Evolutionary conservation across 1,139 yeast species (phyloP), one percentile per base, ranked within the genome.

Genomic region (Taphrina wiesneri): DNA sequence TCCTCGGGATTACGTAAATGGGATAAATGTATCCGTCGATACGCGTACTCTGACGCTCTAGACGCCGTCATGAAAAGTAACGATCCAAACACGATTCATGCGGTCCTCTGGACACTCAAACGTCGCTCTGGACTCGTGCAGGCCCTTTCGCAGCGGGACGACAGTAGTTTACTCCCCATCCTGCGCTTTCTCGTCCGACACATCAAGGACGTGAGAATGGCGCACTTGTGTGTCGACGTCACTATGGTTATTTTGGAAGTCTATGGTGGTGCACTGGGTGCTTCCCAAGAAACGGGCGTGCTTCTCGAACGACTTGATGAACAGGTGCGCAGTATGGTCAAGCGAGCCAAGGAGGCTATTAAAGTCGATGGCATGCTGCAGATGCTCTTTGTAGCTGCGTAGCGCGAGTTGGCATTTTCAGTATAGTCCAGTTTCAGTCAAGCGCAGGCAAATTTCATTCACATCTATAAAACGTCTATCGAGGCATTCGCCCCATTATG

Each of bases 361-460:
- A 88, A 86, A 74, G 86, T 93, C 61, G 90, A 88, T 72, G 99
- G 99, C 68, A 93, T 93, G 98, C 81, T 93, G 72, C 95, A 90
- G 76, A 77, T 93, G 71, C 81, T 92, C 72, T 85, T 82, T 30
- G 57, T 46, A 30, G 46, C 59, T 34, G 43, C 54, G 11, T 49
- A n/a, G 21, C 11, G 13, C 13, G 17, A 13, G 19, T 17, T n/a
- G n/a, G n/a, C n/a, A n/a, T n/a, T n/a, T n/a, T n/a, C n/a, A n/a
- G n/a, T n/a, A n/a, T n/a, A n/a, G n/a, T n/a, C n/a, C 1, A 4
- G 36, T 11, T 15, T 11, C 15, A 30, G 19, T n/a, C 6, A 13
- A 39, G 43, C 43, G 43, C 43, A 39, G 43, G 43, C 43, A n/a
- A 15, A 36, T 30, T 6, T n/a, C n/a, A n/a, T n/a, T n/a, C n/a